Percentiles rank a stretch among this genome's conserved stretches.
These are phyloP conservation scores for Curvularia spicifera DNA, from an alignment of 2,329 filamentous ascomycete species.

Conservation along the genomic window DNA sequence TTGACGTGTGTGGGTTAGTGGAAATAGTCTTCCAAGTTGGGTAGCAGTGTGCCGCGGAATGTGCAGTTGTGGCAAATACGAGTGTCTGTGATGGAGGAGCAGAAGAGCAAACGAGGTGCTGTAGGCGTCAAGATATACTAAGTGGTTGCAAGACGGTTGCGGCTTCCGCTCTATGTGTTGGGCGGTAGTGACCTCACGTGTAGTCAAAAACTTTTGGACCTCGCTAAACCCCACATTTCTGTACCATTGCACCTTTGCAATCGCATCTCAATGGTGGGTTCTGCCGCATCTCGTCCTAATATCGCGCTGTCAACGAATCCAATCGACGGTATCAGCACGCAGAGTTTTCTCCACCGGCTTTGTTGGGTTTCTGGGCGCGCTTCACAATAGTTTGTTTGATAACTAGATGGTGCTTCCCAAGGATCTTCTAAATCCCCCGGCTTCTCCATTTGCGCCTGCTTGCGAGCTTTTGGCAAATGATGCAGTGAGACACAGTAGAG, in stretches of 20 bases:
- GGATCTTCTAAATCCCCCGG: neutral
- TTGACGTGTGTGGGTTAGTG: conserved; percentile 10
- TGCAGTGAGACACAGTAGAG: neutral
- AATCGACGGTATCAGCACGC: conserved; percentile 17
- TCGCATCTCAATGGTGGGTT: conserved; percentile 21
- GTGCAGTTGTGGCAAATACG: neutral
- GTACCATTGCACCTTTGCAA: conserved; percentile 22
- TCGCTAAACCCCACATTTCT: conserved; percentile 37
- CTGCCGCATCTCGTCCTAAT: conserved; percentile 18
- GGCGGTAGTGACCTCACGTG: conserved; percentile 30
- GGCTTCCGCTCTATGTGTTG: conserved; percentile 26
- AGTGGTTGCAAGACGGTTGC: conserved; percentile 11
- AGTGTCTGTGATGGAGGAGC: neutral
- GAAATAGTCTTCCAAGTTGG: conserved; percentile 16
- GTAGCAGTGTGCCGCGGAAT: neutral
- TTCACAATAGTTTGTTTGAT: neutral
- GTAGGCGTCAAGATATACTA: neutral
- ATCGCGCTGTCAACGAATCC: conserved; percentile 15
- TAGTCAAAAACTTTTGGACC: conserved; percentile 32
- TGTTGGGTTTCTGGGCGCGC: conserved; percentile 12
- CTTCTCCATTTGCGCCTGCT: neutral
- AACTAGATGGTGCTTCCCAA: neutral
- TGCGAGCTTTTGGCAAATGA: neutral
- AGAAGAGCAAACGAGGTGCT: neutral
- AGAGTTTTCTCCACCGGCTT: conserved; percentile 20